Conservation (phyloP, 2,329 filamentous ascomycete species). For the Aschersonia sp. region DNA sequence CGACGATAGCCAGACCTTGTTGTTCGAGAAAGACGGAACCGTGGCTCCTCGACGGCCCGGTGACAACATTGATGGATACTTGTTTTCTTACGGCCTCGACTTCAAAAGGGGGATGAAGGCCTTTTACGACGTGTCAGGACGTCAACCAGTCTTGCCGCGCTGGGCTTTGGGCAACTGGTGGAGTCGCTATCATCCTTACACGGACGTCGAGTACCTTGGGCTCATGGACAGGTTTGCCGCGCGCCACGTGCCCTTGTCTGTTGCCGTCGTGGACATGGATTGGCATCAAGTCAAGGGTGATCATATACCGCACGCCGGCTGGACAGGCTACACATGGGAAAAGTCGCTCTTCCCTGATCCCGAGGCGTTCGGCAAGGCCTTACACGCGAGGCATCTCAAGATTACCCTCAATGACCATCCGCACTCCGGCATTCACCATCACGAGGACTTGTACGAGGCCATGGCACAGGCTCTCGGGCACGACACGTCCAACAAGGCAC, state of each 20-base stretch:
- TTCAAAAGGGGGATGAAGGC: slow-evolving; percentile 37
- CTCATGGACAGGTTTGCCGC: slow-evolving; percentile 41
- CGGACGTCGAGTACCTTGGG: slow-evolving; percentile 35
- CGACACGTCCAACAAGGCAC: slow-evolving; percentile 31
- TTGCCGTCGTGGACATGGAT: slow-evolving; percentile 51
- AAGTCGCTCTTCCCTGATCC: slow-evolving; percentile 40
- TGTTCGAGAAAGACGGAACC: slow-evolving; percentile 38
- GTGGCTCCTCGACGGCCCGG: slow-evolving; percentile 31
- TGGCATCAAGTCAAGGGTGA: slow-evolving; percentile 43
- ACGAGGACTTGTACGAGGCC: slow-evolving; percentile 40
- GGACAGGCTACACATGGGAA: slow-evolving; percentile 4
- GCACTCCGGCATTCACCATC: slow-evolving; percentile 36
- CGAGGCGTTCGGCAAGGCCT: slow-evolving; percentile 29
- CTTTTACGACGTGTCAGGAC: slow-evolving; percentile 40
- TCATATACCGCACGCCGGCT: slow-evolving; percentile 28
- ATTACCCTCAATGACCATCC: slow-evolving; percentile 48
- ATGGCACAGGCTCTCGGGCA: slow-evolving; percentile 37
- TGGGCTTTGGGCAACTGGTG: slow-evolving; percentile 51
- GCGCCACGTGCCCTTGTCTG: slow-evolving; percentile 38
- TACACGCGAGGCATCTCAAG: slow-evolving; percentile 37
- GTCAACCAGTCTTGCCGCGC: slow-evolving; percentile 39
- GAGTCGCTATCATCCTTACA: slow-evolving; percentile 46
- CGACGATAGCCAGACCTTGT: slow-evolving; percentile 40
- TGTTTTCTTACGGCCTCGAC: slow-evolving; percentile 44
- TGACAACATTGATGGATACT: slow-evolving; percentile 37